Evolutionary conservation across 2,329 filamentous ascomycete species (phyloP).

Genomic region (Xylariaceae sp.): DNA sequence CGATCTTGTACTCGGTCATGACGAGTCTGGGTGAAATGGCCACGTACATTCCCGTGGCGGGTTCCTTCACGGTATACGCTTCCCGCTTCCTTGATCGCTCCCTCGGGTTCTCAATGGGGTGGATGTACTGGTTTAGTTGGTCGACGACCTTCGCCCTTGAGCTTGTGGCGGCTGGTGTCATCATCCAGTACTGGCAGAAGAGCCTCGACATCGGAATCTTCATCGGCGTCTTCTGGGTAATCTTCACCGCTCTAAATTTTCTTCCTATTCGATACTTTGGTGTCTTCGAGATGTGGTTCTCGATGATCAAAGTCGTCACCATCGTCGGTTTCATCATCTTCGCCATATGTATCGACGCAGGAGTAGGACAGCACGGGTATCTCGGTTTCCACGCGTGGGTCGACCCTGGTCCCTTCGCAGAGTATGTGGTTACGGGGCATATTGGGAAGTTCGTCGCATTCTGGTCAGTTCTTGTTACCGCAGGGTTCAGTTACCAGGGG

Average conservation of each 20-base stretch:
- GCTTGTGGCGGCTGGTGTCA: conserved; percentile 70
- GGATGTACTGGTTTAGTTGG: conserved; percentile 83
- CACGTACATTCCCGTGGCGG: conserved; percentile 75
- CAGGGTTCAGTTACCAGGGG: conserved; percentile 72
- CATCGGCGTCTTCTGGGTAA: conserved; percentile 72
- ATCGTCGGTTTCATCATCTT: conserved; percentile 78
- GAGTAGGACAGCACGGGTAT: conserved; percentile 69
- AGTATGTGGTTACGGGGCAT: conserved; percentile 56
- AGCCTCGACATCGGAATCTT: conserved; percentile 69
- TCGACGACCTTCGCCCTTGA: conserved; percentile 73
- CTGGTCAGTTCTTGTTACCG: conserved; percentile 69
- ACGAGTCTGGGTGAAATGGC: conserved; percentile 71
- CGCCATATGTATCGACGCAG: conserved; percentile 73
- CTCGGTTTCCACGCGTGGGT: conserved; percentile 75
- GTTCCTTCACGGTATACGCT: conserved; percentile 76
- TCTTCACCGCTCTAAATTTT: conserved; percentile 71
- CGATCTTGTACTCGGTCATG: conserved; percentile 78
- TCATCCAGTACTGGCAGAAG: conserved; percentile 74
- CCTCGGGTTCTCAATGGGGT: conserved; percentile 77
- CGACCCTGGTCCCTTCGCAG: conserved; percentile 67
- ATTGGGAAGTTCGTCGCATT: conserved; percentile 69
- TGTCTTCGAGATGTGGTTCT: conserved; percentile 79
- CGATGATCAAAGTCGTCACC: conserved; percentile 75
- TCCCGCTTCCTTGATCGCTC: conserved; percentile 70
- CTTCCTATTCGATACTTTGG: conserved; percentile 74